A percentile compares a stretch with the other conserved stretches of the same genome.
phyloP scores from a whole-genome alignment of 106 monocot species.

The Acorus gramineus region DNA sequence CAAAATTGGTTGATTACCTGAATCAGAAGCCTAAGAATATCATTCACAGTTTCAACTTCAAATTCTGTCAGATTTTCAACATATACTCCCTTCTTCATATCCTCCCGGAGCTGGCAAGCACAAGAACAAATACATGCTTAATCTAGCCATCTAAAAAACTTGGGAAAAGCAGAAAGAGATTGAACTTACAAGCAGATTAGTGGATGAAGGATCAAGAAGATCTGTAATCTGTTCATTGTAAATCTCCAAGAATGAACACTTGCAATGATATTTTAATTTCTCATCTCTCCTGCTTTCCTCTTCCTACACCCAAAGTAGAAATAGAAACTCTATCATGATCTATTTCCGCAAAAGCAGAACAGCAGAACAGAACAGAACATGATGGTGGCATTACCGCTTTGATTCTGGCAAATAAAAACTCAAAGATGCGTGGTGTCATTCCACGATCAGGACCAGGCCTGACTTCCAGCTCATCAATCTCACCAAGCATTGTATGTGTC shows the following conservation, averaged over 20 bases:
- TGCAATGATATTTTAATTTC: slow-evolving; percentile 81
- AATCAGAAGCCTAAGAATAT: slow-evolving; percentile 70
- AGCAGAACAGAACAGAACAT: background rate
- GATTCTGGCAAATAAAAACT: slow-evolving; percentile 94
- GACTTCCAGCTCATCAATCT: slow-evolving; percentile 58
- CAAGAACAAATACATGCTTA: background rate
- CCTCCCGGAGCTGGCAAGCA: slow-evolving; percentile 63
- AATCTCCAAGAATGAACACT: slow-evolving; percentile 91
- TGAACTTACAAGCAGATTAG: slow-evolving; percentile 65
- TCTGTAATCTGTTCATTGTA: slow-evolving; percentile 97
- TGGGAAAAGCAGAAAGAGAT: background rate
- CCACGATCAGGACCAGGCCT: slow-evolving; percentile 61
- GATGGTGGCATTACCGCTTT: slow-evolving; percentile 44
- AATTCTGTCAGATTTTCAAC: slow-evolving; percentile 88
- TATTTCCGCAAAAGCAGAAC: background rate
- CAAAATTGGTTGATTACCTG: slow-evolving; percentile 27
- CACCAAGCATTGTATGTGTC: slow-evolving; percentile 94
- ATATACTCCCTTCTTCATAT: slow-evolving; percentile 64
- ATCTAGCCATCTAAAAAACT: no score
- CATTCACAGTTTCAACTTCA: slow-evolving; percentile 70
- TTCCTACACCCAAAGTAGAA: slow-evolving; percentile 35
- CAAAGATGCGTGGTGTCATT: slow-evolving; percentile 96
- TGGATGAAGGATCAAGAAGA: slow-evolving; percentile 90
- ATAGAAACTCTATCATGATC: slow-evolving; percentile 1
- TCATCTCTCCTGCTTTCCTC: slow-evolving; percentile 93